Evolutionary conservation across 2,329 filamentous ascomycete genomes (phyloP).

Genomic region (Cladosporium oxysporum): DNA sequence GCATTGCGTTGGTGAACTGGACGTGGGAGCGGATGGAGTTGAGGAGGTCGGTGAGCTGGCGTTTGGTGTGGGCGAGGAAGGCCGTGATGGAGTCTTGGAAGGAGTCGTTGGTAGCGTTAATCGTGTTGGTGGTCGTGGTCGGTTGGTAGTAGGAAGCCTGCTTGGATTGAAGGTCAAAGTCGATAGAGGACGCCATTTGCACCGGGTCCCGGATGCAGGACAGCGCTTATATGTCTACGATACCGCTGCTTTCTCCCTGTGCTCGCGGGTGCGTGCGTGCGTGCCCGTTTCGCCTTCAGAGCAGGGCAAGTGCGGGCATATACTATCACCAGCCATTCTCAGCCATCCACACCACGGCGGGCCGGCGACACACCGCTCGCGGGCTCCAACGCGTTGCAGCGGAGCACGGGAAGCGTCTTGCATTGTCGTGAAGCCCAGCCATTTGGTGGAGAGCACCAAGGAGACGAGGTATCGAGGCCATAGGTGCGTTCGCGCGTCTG

Average conservation of each 20-base stretch:
- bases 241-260: background rate
- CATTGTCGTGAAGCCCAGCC: slow-evolving; percentile 20
- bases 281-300: slow-evolving; percentile 19
- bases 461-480: background rate
- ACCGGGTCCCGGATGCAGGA: slow-evolving; percentile 4
- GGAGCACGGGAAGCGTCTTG: slow-evolving; percentile 16
- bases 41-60: background rate
- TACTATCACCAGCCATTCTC: slow-evolving; percentile 18
- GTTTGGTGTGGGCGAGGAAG: slow-evolving; percentile 4
- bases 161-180: slow-evolving; percentile 12
- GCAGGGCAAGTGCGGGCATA: slow-evolving; percentile 15
- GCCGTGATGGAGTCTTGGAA: slow-evolving; percentile 2
- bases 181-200: slow-evolving; percentile 14
- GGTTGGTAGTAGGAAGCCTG: background rate
- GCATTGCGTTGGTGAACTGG: slow-evolving; percentile 18
- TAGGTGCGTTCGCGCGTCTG: slow-evolving; percentile 13
- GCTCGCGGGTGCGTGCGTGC: slow-evolving; percentile 3
- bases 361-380: slow-evolving; percentile 1
- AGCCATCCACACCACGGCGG: slow-evolving; percentile 13
- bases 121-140: background rate
- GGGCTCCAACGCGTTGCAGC: slow-evolving; percentile 6
- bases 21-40: background rate
- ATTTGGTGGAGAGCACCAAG: slow-evolving; percentile 6
- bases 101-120: background rate
- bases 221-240: slow-evolving; percentile 19